Evolutionary conservation across 352 stramenopile genomes (phyloP), one percentile per base, ranked within the genome.

Genomic region (Globisporangium splendens): DNA sequence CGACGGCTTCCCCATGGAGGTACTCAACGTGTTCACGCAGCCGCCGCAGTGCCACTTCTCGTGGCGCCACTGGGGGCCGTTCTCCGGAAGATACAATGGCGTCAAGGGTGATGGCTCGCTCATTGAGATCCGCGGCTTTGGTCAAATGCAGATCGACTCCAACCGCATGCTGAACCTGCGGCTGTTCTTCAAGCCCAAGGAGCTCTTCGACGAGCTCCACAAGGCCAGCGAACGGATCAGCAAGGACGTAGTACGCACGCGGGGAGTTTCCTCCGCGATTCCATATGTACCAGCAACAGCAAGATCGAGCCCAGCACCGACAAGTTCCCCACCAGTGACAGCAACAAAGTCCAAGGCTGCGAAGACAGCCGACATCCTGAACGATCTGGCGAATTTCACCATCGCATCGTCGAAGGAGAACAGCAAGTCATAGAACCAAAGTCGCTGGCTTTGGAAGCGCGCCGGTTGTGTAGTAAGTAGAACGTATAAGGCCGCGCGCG

Each of bases 61-160:
- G 38, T 93, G 84, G 84, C 70, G 82, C 13, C 84, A 93, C 61
- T 93, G 84, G 84, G 84, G 79, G 0, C 68, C 72, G 10, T 93
- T 92, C 60, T 80, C 77, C 0, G 84, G 84, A 17, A 72, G 71
- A 20, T 90, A 79, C 66, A 70, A 77, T 46, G 84, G 82, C 22
- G 61, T 87, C 8, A 79, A 81, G 20, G 82, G 84, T 39, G 73
- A 89, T 49, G 79, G 77, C 47, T 64, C 70, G 33, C 69, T 72
- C 21, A 49, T 93, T 2, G 77, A 91, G 47, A 50, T 93, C 44
- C 73, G 77, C 12, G 83, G 83, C 41, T 93, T 91, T 60, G 83
- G 79, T 1, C 70, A 86, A 39, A 86, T 91, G 73, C 66, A 70
- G 46, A 73, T 89, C 28, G 75, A 91, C 58, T 63, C 64, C 8